These are phyloP conservation scores for Iris macrosiphon DNA, from an alignment of 106 monocot species.

Conservation along the genomic window DNA sequence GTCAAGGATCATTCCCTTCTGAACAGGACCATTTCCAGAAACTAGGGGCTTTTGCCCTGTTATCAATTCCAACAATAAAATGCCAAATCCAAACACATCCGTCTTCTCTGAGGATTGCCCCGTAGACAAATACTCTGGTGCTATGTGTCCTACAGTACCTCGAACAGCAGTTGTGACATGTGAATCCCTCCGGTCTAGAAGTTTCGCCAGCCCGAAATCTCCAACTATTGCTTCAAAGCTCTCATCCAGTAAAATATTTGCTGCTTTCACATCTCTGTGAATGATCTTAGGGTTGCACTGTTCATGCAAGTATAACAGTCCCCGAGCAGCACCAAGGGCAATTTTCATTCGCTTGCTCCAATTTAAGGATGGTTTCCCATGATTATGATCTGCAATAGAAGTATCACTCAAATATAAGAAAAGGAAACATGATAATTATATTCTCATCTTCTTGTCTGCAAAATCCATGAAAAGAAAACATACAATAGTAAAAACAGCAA, in stretches of 20 bases:
- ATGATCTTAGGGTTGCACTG: constrained; percentile 97
- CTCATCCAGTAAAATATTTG: constrained; percentile 88
- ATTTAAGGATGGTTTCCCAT: constrained; percentile 51
- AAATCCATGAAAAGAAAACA: not conserved
- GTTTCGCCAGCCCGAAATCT: constrained; percentile 94
- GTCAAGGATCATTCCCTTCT: constrained; percentile 86
- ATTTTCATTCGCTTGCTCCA: constrained; percentile 84
- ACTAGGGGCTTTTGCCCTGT: constrained; percentile 52
- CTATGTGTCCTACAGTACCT: constrained; percentile 90
- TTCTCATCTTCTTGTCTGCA: not conserved
- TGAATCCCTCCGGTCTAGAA: constrained; percentile 84
- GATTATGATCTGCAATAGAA: constrained; percentile 39
- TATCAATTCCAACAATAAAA: constrained; percentile 78
- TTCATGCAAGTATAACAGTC: constrained; percentile 87
- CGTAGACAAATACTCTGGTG: constrained; percentile 90
- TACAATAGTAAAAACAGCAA: not conserved
- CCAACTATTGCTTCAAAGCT: constrained; percentile 91
- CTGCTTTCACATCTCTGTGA: constrained; percentile 96
- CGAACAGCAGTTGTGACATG: constrained; percentile 94
- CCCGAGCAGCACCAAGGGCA: constrained; percentile 84
- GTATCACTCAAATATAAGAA: not conserved
- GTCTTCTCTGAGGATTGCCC: constrained; percentile 99
- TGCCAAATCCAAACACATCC: constrained; percentile 96
- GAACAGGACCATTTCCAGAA: constrained; percentile 46
- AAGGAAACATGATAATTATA: not conserved